These are phyloP conservation scores for Fusarium decemcellulare DNA, from an alignment of 2,329 filamentous ascomycete species.

Conservation along the genomic window DNA sequence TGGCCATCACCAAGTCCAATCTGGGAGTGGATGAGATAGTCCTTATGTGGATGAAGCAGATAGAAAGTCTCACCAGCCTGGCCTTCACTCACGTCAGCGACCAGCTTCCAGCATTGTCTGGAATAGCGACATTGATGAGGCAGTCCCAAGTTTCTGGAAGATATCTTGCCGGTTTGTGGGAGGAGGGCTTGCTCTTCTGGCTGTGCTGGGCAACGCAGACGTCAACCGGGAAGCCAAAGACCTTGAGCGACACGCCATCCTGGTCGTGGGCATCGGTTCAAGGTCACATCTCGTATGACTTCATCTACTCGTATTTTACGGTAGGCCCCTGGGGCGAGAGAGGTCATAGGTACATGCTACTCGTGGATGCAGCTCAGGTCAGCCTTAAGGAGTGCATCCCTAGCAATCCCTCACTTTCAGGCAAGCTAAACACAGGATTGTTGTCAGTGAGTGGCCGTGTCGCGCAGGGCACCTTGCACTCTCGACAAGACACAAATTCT, in stretches of 20 bases:
- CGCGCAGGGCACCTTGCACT: neutral
- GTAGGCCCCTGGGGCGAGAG: slow-evolving; percentile 6
- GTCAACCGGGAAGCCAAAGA: neutral
- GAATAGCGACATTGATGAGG: slow-evolving; percentile 6
- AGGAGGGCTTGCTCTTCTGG: slow-evolving; percentile 1
- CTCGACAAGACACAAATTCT: neutral
- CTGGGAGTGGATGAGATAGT: neutral
- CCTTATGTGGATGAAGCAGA: slow-evolving; percentile 4
- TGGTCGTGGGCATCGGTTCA: slow-evolving; percentile 15
- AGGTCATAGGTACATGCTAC: neutral
- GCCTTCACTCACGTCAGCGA: slow-evolving; percentile 10
- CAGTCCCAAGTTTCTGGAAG: slow-evolving; percentile 1
- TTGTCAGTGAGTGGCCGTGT: neutral
- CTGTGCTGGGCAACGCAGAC: slow-evolving; percentile 3
- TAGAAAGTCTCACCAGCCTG: slow-evolving; percentile 5
- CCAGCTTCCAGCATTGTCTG: slow-evolving; percentile 5
- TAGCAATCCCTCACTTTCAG: slow-evolving; percentile 3
- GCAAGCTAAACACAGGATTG: neutral
- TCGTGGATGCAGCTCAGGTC: neutral
- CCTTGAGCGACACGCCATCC: neutral
- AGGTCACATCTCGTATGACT: neutral
- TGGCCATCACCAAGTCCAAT: neutral
- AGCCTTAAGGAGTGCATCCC: neutral
- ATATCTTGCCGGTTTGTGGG: slow-evolving; percentile 13
- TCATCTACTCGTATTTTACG: slow-evolving; percentile 5